phyloP scores from a whole-genome alignment of 1,284 basidiomycete species.

The Trametes pubescens region DNA sequence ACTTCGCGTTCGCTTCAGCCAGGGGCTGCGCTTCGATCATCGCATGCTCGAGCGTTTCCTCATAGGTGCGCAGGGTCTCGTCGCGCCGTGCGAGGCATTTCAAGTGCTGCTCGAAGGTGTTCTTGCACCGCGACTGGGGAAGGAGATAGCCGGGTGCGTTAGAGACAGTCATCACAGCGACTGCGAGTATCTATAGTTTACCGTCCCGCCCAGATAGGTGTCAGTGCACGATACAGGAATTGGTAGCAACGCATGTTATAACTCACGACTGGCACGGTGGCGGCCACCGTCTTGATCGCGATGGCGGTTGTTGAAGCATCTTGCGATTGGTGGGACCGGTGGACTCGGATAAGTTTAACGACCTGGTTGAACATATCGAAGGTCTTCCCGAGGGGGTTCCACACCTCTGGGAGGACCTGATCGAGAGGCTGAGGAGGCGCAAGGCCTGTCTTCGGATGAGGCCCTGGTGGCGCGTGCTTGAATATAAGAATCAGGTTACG shows the following conservation, averaged over 20 bases:
- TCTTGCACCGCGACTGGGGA: neutral
- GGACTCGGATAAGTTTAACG: no score
- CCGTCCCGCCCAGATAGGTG: neutral
- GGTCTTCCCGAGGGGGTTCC: neutral
- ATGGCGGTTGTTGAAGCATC: no score
- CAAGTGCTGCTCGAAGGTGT: neutral
- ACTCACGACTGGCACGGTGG: no score
- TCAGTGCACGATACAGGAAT: neutral
- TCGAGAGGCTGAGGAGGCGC: neutral
- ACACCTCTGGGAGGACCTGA: neutral
- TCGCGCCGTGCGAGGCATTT: neutral
- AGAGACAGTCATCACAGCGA: neutral
- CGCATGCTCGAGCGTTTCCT: neutral
- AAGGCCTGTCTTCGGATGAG: no score
- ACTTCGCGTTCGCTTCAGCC: neutral
- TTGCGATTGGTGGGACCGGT: no score
- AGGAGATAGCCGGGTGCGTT: neutral
- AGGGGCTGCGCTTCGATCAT: neutral
- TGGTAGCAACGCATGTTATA: no score
- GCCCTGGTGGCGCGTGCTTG: no score
- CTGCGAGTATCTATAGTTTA: neutral
- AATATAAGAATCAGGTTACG: neutral
- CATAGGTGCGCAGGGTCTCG: neutral
- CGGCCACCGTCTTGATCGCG: no score
- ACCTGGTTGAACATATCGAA: no score